Base-by-base conservation (phyloP, 805 yeast species). In the Cephaloascus albidus region DNA sequence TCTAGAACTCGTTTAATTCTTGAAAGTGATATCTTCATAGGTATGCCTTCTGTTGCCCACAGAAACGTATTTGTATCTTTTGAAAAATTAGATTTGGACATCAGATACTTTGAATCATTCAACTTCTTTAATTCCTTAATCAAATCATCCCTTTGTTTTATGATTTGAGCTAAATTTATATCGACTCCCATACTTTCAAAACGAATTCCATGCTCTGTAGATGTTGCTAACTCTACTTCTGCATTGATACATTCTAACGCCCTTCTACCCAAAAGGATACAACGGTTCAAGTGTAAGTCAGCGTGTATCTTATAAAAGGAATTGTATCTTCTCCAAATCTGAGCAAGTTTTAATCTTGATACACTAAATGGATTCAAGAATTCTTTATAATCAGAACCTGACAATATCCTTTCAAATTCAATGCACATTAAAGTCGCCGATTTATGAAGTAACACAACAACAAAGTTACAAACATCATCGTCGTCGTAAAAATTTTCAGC, bases 371-470 rank as follows among this genome's bases (percentile, higher is more conserved):
- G 18, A 8, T 23, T 12, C 15, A 17, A 14, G 10, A 44, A 36
- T 15, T 8, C 32, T 17, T 27, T 14, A 17, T 17, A 6, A 18
- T 18, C 2, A 20, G 18, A 10, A 38, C n/a, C 10, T n/a, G 17
- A 8, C 14, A 31, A 6, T n/a, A n/a, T 16, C 16, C 16, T 18
- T 28, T 41, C 36, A 27, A 54, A 45, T 23, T 43, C 38, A 28
- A 18, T 6, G 14, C 52, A 40, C 23, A 55, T 14, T 14, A 42
- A 41, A 8, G 38, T 27, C 8, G 53, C 36, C 18, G 35, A 38
- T 34, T 49, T 50, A 37, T 34, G 52, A n/a, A 53, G 37, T 2
- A 49, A 18, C 18, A 54, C 36, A 49, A 55, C 50, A 4, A 55
- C 34, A 33, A 49, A 45, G 39, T 53, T 52, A 32, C 33, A 31